These are phyloP conservation scores for Thelonectria olida DNA, from an alignment of 2,329 filamentous ascomycete species.

Conservation along the genomic window DNA sequence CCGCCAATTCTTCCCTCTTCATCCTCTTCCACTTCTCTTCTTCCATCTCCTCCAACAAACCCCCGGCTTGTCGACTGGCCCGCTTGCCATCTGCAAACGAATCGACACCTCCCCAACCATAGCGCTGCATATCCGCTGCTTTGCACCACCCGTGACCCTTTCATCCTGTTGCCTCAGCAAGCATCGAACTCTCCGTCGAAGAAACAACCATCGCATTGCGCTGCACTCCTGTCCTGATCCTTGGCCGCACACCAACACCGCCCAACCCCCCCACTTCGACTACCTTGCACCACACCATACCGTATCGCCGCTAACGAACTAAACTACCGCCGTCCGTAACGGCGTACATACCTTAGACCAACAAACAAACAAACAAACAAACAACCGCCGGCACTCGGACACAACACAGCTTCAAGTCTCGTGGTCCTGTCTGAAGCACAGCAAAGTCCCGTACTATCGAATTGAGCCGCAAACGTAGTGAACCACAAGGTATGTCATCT, in stretches of 20 bases:
- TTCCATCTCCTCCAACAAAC: constrained; percentile 2
- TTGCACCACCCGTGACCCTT: background rate
- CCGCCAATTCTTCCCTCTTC: constrained; percentile 8
- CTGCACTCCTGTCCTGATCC: background rate
- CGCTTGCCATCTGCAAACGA: background rate
- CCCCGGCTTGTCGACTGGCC: background rate
- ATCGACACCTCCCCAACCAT: background rate
- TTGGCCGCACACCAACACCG: constrained; percentile 14
- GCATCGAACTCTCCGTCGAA: background rate
- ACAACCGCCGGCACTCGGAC: constrained; percentile 18
- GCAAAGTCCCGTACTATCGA: background rate
- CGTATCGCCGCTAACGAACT: constrained; percentile 36
- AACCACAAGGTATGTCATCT: constrained; percentile 1
- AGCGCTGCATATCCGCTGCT: background rate
- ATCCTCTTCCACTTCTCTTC: background rate
- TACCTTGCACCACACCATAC: constrained; percentile 24
- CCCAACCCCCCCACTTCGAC: constrained; percentile 31
- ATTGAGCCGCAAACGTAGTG: background rate
- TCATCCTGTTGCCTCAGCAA: background rate
- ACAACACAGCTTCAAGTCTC: constrained; percentile 11
- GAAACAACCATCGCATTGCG: background rate
- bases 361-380: constrained; percentile 32
- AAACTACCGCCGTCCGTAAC: constrained; percentile 15
- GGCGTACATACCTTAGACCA: constrained; percentile 25
- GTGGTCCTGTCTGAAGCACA: background rate